Conservation (phyloP, 345 rosid genomes). For the Euclidium syriacum region DNA sequence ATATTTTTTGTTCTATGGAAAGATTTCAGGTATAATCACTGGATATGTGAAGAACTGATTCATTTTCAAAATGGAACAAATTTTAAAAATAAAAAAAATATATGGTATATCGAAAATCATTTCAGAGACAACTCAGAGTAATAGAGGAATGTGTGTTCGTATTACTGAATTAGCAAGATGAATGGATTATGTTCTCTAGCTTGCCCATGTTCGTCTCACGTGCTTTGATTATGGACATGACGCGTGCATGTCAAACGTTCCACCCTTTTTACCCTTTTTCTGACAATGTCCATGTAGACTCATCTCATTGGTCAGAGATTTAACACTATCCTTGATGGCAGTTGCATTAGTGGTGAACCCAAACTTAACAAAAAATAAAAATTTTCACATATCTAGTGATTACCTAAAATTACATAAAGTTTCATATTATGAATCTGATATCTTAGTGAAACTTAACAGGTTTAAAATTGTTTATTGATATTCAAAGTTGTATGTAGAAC, state of each 20-base stretch:
- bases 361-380: background rate
- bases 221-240: conserved; percentile 13
- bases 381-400: background rate
- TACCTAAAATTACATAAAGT: background rate
- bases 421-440: background rate
- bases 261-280: background rate
- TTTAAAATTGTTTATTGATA: too few species aligned
- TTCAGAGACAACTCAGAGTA: conserved; percentile 9
- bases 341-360: background rate
- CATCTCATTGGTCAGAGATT: conserved; percentile 5
- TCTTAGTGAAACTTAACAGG: too few species aligned
- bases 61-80: too few species aligned
- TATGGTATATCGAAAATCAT: background rate
- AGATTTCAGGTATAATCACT: too few species aligned
- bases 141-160: conserved; percentile 21
- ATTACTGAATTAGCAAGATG: conserved; percentile 5
- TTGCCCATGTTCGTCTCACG: conserved; percentile 28
- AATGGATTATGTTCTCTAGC: background rate
- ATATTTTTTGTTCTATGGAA: too few species aligned
- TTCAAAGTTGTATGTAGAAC: too few species aligned
- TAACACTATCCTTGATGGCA: background rate
- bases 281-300: conserved; percentile 7
- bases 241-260: conserved; percentile 7
- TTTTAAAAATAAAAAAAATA: background rate
- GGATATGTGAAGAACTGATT: too few species aligned